Conservation (phyloP, 2,329 filamentous ascomycete genomes). For the Saccharata proteae region DNA sequence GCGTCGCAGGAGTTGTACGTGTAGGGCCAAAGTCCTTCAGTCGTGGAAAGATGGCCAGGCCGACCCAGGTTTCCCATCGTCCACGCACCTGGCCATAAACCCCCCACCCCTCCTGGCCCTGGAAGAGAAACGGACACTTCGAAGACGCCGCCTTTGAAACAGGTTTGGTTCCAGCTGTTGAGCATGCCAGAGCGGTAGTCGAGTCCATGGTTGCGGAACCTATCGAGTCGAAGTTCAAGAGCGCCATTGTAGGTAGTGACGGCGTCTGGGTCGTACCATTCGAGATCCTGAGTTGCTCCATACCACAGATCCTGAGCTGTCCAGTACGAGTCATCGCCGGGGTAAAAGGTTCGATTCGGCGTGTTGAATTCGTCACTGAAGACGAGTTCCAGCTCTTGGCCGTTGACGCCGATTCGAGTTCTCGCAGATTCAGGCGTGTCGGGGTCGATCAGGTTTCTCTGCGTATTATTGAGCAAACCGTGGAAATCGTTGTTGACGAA, state of each 20-base stretch:
- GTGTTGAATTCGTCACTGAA: conserved; percentile 47
- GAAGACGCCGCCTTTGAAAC: conserved; percentile 42
- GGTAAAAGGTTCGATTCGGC: conserved; percentile 41
- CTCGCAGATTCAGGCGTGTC: conserved; percentile 37
- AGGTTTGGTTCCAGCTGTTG: conserved; percentile 42
- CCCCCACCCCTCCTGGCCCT: conserved; percentile 36
- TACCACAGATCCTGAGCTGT: conserved; percentile 43
- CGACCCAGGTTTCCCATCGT: conserved; percentile 43
- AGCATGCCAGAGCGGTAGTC: conserved; percentile 40
- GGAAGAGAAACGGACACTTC: conserved; percentile 42
- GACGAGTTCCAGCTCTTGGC: conserved; percentile 35
- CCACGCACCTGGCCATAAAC: conserved; percentile 43
- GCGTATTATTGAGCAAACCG: conserved; percentile 35
- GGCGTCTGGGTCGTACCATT: conserved; percentile 42
- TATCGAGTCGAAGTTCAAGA: conserved; percentile 34
- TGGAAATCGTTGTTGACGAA: conserved; percentile 37
- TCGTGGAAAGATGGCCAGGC: conserved; percentile 40
- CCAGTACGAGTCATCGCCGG: conserved; percentile 46
- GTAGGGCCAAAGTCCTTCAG: conserved; percentile 44
- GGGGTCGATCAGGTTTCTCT: conserved; percentile 38
- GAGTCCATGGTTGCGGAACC: conserved; percentile 33
- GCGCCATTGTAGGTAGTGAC: conserved; percentile 37
- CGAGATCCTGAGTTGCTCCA: conserved; percentile 38
- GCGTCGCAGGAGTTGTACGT: conserved; percentile 40
- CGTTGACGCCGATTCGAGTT: conserved; percentile 33